Percentiles rank a stretch among this genome's conserved stretches.
These are phyloP conservation scores for Cruciata laevipes DNA, from an alignment of 257 asterid species.

Conservation along the genomic window DNA sequence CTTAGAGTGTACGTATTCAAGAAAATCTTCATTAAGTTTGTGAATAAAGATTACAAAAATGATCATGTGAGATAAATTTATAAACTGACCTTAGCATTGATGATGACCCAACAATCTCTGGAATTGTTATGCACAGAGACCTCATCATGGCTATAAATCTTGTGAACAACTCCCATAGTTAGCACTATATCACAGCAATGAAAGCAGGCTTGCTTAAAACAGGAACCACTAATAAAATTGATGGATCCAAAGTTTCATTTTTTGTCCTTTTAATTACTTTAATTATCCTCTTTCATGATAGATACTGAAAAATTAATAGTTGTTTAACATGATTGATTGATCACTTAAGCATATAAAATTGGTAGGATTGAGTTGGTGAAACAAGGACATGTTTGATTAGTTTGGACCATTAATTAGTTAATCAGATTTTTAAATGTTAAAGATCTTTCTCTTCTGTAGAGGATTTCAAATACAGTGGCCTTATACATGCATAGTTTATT, in stretches of 20 bases:
- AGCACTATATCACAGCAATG: background rate
- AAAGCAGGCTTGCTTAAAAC: background rate
- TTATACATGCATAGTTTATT: too few relatives aligned
- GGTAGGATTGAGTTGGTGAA: background rate
- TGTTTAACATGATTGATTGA: background rate
- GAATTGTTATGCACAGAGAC: conserved; percentile 50
- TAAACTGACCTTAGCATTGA: conserved; percentile 49
- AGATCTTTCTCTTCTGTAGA: too few relatives aligned
- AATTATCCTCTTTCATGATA: conserved; percentile 7
- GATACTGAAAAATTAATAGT: background rate
- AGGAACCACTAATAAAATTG: background rate
- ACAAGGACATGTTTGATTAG: background rate
- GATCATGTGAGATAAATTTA: background rate
- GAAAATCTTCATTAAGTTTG: background rate
- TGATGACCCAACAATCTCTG: conserved; percentile 61
- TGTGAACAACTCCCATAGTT: conserved; percentile 30
- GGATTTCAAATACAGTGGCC: too few relatives aligned
- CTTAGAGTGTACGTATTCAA: background rate
- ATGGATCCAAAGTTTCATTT: background rate
- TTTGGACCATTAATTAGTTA: background rate
- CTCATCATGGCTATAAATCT: conserved; percentile 29
- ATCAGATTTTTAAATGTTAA: background rate
- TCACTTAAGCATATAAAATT: background rate
- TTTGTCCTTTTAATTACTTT: conserved; percentile 1
- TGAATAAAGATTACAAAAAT: background rate